phyloP scores from a whole-genome alignment of 371 early-diverging fungal genomes.

The Circinella umbellata region DNA sequence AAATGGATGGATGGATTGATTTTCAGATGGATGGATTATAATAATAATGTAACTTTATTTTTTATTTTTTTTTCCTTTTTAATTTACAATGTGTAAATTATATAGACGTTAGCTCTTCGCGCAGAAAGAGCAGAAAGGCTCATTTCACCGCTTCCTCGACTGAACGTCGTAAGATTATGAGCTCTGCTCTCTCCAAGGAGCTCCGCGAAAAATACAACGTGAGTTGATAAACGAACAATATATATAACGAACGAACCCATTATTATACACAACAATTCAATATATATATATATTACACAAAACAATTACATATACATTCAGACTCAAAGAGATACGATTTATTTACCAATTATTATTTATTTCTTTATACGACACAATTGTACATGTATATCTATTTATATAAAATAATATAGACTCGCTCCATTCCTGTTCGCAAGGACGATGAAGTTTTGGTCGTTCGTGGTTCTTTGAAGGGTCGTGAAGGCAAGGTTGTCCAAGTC shows the following conservation, averaged over 20 bases:
- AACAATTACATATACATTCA: background rate
- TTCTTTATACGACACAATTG: too few relatives aligned
- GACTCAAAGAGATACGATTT: background rate
- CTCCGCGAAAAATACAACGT: slow-evolving; percentile 96
- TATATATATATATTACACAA: too few relatives aligned
- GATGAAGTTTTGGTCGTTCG: slow-evolving; percentile 97
- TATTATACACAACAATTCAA: too few relatives aligned
- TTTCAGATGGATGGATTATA: background rate
- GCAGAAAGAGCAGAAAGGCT: slow-evolving; percentile 97
- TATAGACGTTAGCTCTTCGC: slow-evolving; percentile 90
- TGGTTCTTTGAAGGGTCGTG: slow-evolving; percentile 96
- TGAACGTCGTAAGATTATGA: slow-evolving; percentile 96
- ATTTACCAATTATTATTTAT: background rate
- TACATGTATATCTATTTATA: background rate
- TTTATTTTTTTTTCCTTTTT: background rate
- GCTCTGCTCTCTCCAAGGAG: slow-evolving; percentile 96
- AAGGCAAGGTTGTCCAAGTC: slow-evolving; percentile 95
- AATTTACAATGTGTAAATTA: background rate
- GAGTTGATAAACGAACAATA: slow-evolving; percentile 15
- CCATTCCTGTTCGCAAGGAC: slow-evolving; percentile 96
- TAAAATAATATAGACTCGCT: slow-evolving; percentile 71
- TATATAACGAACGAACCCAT: background rate
- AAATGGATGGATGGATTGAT: slow-evolving; percentile 25
- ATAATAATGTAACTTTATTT: slow-evolving; percentile 19
- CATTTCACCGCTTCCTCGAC: slow-evolving; percentile 98